A percentile compares a stretch with the other conserved stretches of the same genome.
Conservation (phyloP, 2,329 filamentous ascomycete genomes). For the Metarhizium album region DNA sequence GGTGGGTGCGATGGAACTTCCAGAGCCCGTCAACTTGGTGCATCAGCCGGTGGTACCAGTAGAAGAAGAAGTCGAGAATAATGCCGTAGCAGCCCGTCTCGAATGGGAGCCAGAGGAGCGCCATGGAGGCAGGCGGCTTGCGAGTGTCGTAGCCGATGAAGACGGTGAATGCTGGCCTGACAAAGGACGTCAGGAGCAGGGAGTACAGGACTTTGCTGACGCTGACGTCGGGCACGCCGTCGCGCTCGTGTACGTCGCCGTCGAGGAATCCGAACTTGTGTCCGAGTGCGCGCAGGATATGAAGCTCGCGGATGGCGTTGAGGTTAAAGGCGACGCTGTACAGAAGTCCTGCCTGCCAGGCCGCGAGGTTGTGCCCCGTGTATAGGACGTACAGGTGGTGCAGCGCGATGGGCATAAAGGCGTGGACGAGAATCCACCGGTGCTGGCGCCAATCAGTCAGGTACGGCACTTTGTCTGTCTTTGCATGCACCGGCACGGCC, state of each 20-base stretch:
- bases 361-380: conserved; percentile 4
- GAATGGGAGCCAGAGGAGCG: no score
- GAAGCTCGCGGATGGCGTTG: conserved; percentile 6
- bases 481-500: conserved; percentile 4
- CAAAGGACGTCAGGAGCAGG: conserved; percentile 2
- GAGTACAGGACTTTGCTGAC: conserved; percentile 3
- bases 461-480: conserved; percentile 5
- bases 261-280: conserved; percentile 5
- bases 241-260: conserved; percentile 7
- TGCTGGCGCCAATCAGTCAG: conserved; percentile 5
- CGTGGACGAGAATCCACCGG: conserved; percentile 6
- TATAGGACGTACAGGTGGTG: conserved; percentile 5
- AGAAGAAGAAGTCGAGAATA: conserved; percentile 7
- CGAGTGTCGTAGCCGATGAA: conserved; percentile 1
- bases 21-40: conserved; percentile 4
- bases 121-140: conserved; percentile 1
- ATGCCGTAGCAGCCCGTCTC: conserved; percentile 3
- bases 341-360: conserved; percentile 5
- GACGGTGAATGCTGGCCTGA: conserved; percentile 5
- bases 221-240: conserved; percentile 5
- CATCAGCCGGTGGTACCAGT: conserved; percentile 8
- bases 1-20: conserved; percentile 7
- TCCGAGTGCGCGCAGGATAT: conserved; percentile 2
- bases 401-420: conserved; percentile 4
- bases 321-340: conserved; percentile 5